A percentile compares a stretch with the other conserved stretches of the same genome.
phyloP scores from a whole-genome alignment of 2,329 filamentous ascomycete genomes.

The Fusarium succisae region DNA sequence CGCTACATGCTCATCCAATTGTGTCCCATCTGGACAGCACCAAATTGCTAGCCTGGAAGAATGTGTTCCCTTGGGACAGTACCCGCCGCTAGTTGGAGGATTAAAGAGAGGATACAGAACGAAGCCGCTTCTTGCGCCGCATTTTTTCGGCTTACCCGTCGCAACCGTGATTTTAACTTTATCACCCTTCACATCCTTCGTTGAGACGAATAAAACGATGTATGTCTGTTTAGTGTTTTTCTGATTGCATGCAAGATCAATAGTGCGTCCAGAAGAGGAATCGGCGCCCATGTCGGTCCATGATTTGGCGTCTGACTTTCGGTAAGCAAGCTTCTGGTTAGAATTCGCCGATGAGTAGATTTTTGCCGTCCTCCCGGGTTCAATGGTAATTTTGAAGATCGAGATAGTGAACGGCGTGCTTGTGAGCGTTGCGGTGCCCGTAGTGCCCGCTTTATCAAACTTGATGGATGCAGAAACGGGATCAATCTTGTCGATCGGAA shows the following conservation, averaged over 20 bases:
- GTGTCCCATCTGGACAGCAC: slow-evolving; percentile 24
- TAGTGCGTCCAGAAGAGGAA: neutral
- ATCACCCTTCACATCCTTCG: neutral
- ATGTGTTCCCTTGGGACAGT: slow-evolving; percentile 13
- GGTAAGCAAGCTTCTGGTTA: slow-evolving; percentile 16
- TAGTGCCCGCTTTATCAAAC: slow-evolving; percentile 5
- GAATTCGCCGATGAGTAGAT: slow-evolving; percentile 6
- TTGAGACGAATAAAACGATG: slow-evolving; percentile 16
- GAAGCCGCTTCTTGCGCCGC: slow-evolving; percentile 17
- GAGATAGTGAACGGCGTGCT: slow-evolving; percentile 12
- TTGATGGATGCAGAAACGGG: neutral
- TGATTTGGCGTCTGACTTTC: neutral
- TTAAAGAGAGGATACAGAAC: slow-evolving; percentile 4
- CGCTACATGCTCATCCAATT: slow-evolving; percentile 1
- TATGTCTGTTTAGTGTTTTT: neutral
- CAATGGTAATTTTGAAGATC: slow-evolving; percentile 8
- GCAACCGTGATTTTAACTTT: neutral
- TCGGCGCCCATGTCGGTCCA: slow-evolving; percentile 11
- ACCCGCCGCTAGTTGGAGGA: neutral
- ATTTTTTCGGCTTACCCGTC: neutral
- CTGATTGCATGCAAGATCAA: slow-evolving; percentile 3
- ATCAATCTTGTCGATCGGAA: neutral
- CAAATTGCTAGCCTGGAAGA: neutral
- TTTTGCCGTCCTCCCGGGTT: neutral
- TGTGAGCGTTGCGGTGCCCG: slow-evolving; percentile 4